A percentile compares a stretch with the other conserved stretches of the same genome.
Evolutionary conservation across 768 basidiomycete genomes (phyloP).

Genomic region (Naematelia encephala): DNA sequence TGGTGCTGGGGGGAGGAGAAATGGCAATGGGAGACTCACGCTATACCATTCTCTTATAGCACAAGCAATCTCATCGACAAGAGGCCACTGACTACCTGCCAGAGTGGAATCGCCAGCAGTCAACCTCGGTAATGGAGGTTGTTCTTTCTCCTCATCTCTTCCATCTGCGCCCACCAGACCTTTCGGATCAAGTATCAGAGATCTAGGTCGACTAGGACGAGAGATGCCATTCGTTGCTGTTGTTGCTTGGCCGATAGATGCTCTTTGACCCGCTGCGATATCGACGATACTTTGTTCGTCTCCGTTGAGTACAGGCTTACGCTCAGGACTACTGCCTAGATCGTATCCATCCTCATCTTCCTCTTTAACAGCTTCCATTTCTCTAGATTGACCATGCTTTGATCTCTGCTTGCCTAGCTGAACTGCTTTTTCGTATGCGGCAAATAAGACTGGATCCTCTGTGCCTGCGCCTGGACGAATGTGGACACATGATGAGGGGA

Average conservation of each 20-base stretch:
- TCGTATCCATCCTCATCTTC: constrained; percentile 57
- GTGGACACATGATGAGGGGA: constrained; percentile 83
- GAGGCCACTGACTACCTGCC: constrained; percentile 75
- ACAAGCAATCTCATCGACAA: constrained; percentile 95
- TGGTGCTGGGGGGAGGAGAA: neutral
- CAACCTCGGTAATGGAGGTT: constrained; percentile 69
- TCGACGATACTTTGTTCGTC: constrained; percentile 7
- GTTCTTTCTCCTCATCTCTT: constrained; percentile 30
- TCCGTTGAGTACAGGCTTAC: too few species aligned
- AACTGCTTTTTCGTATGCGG: constrained; percentile 60
- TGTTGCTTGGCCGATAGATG: neutral
- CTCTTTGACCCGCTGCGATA: constrained; percentile 1
- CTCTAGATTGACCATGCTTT: constrained; percentile 31
- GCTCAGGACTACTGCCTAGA: too few species aligned
- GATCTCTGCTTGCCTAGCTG: constrained; percentile 26
- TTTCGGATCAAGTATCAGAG: constrained; percentile 22
- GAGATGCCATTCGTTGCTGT: constrained; percentile 1
- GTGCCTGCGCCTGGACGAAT: constrained; percentile 81
- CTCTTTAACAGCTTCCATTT: constrained; percentile 62
- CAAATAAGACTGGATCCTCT: constrained; percentile 78
- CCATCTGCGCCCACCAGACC: neutral
- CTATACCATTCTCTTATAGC: constrained; percentile 91
- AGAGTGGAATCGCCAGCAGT: constrained; percentile 92
- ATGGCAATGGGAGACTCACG: constrained; percentile 16
- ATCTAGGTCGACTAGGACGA: constrained; percentile 30